Conservation (phyloP, 2,329 filamentous ascomycete genomes). For the Mariannaea sp. region DNA sequence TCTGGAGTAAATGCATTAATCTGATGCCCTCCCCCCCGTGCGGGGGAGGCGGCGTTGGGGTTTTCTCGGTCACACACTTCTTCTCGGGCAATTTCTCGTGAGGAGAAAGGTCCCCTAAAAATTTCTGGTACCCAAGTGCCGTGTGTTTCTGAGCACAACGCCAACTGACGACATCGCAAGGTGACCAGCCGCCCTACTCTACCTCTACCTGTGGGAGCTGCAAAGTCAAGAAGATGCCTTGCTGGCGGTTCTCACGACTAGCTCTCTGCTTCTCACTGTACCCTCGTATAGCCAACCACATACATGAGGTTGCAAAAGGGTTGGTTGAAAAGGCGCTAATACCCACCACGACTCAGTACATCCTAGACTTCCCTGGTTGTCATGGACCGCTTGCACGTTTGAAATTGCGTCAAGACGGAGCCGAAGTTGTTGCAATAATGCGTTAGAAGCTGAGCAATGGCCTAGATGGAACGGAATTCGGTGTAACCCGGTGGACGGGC, state of each 20-base stretch:
- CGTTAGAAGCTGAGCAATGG: slow-evolving; percentile 8
- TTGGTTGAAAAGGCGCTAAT: slow-evolving; percentile 13
- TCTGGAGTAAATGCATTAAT: slow-evolving; percentile 12
- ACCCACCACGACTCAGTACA: slow-evolving; percentile 9
- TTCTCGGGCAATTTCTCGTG: slow-evolving; percentile 28
- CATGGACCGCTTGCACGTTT: slow-evolving; percentile 12
- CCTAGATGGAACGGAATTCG: slow-evolving; percentile 14
- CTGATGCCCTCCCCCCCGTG: slow-evolving; percentile 19
- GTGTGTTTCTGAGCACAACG: too few species aligned
- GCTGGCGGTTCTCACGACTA: slow-evolving; percentile 1
- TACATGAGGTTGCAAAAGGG: slow-evolving; percentile 13
- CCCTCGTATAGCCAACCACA: too few species aligned
- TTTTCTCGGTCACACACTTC: slow-evolving; percentile 19
- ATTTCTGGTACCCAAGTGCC: too few species aligned
- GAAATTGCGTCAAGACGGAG: slow-evolving; percentile 25
- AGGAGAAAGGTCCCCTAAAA: slow-evolving; percentile 18
- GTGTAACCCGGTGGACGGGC: background rate
- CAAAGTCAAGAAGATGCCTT: background rate
- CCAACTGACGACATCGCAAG: slow-evolving; percentile 2
- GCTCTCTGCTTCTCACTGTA: slow-evolving; percentile 6
- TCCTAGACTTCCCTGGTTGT: slow-evolving; percentile 9
- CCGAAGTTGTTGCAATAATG: slow-evolving; percentile 12
- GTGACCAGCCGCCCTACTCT: background rate
- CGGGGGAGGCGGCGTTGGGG: slow-evolving; percentile 19
- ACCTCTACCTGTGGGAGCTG: background rate